Evolutionary conservation across 2,329 filamentous ascomycete species (phyloP).

Genomic region (Fusarium camptoceras): DNA sequence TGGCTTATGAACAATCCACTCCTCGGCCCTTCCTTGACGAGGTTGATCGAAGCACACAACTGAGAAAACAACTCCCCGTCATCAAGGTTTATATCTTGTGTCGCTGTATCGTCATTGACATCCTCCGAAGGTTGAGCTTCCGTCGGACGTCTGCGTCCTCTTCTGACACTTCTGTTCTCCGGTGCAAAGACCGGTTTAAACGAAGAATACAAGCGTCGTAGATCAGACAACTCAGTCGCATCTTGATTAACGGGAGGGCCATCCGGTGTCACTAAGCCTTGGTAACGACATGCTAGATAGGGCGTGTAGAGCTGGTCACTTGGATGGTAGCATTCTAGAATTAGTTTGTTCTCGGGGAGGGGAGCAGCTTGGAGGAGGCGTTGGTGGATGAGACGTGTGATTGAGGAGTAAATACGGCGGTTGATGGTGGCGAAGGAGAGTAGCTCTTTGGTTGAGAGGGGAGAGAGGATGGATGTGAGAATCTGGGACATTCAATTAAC

Average conservation of each 20-base stretch:
- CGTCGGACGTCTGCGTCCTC: slow-evolving; percentile 24
- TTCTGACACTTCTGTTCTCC: slow-evolving; percentile 57
- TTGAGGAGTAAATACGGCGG: slow-evolving; percentile 71
- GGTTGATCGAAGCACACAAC: slow-evolving; percentile 73
- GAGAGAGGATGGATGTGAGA: slow-evolving; percentile 50
- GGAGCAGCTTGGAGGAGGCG: slow-evolving; percentile 62
- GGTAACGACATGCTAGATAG: slow-evolving; percentile 73
- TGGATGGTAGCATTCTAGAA: slow-evolving; percentile 84
- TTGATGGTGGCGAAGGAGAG: slow-evolving; percentile 69
- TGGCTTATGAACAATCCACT: slow-evolving; percentile 72
- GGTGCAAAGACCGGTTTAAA: slow-evolving; percentile 74
- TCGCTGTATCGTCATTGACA: slow-evolving; percentile 58
- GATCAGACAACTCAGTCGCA: slow-evolving; percentile 48
- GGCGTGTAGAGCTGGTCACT: slow-evolving; percentile 75
- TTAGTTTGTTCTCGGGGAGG: slow-evolving; percentile 64
- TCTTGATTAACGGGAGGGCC: slow-evolving; percentile 14
- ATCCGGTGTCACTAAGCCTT: slow-evolving; percentile 62
- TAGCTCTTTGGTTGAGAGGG: slow-evolving; percentile 62
- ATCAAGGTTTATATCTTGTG: slow-evolving; percentile 73
- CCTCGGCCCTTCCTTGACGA: slow-evolving; percentile 74
- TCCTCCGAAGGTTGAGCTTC: slow-evolving; percentile 18
- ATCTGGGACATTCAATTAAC: slow-evolving; percentile 13
- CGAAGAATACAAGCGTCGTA: slow-evolving; percentile 73
- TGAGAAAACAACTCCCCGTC: slow-evolving; percentile 79
- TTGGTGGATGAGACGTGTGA: slow-evolving; percentile 72